These are phyloP conservation scores for Kodamaea fungicola DNA, from an alignment of 1,139 yeast genomes.

Conservation along the genomic window DNA sequence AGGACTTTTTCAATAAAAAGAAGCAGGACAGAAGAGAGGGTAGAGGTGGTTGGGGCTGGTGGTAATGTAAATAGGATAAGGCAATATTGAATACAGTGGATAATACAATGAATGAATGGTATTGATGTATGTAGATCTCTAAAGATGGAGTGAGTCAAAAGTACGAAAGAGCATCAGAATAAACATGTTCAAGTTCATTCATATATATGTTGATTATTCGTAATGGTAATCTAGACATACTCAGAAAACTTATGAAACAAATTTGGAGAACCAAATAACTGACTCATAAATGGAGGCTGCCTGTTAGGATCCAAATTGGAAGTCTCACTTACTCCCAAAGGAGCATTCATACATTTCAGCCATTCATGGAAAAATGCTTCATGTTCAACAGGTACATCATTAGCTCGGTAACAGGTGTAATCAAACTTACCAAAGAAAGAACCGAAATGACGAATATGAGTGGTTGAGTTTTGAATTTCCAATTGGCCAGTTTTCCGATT, in stretches of 20 bases:
- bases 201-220: too few species aligned
- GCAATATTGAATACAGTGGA: too few species aligned
- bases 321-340: slow-evolving; percentile 1
- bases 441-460: slow-evolving; percentile 7
- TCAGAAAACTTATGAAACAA: neutral
- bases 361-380: slow-evolving; percentile 7
- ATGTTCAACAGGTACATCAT: slow-evolving; percentile 3
- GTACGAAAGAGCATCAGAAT: too few species aligned
- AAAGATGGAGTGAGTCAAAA: too few species aligned
- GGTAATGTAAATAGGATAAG: slow-evolving; percentile 16
- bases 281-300: slow-evolving; percentile 8
- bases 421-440: slow-evolving; percentile 6
- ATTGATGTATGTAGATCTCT: too few species aligned
- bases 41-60: slow-evolving; percentile 46
- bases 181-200: too few species aligned
- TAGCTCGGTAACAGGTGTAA: slow-evolving; percentile 1
- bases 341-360: slow-evolving; percentile 7
- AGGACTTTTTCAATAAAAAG: slow-evolving; percentile 62
- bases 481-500: slow-evolving; percentile 30
- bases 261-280: slow-evolving; percentile 6
- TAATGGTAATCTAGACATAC: too few species aligned
- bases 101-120: too few species aligned
- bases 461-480: slow-evolving; percentile 16
- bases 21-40: slow-evolving; percentile 38
- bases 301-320: slow-evolving; percentile 6